Evolutionary conservation across 805 yeast genomes (phyloP).

Genomic region (Lachancea nothofagi): DNA sequence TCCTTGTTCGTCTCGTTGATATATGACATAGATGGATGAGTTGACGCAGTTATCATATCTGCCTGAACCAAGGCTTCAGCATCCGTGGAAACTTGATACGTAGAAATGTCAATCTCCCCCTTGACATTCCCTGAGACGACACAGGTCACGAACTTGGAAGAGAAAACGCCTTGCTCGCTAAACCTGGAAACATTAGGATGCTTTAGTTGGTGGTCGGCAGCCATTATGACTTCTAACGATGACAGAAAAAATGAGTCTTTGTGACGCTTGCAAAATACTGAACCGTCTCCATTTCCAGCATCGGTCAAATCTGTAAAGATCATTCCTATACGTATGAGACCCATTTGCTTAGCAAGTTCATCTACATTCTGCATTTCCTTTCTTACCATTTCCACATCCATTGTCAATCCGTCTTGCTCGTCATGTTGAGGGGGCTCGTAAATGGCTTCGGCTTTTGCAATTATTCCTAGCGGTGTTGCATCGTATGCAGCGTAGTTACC

Average conservation of each 20-base stretch:
- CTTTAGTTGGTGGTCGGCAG: constrained; percentile 68
- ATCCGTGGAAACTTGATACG: constrained; percentile 82
- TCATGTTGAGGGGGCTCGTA: constrained; percentile 89
- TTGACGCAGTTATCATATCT: constrained; percentile 77
- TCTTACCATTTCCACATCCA: constrained; percentile 41
- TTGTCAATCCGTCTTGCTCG: constrained; percentile 77
- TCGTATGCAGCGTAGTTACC: constrained; percentile 78
- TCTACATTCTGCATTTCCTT: constrained; percentile 46
- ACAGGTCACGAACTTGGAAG: constrained; percentile 91
- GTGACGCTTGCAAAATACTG: constrained; percentile 89
- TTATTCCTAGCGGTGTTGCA: constrained; percentile 77
- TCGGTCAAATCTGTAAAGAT: constrained; percentile 88
- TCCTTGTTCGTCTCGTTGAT: constrained; percentile 66
- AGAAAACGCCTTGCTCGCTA: constrained; percentile 57
- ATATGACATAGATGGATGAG: constrained; percentile 83
- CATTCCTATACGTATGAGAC: constrained; percentile 69
- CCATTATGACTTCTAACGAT: constrained; percentile 79
- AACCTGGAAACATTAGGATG: constrained; percentile 60
- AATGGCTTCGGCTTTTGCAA: constrained; percentile 89
- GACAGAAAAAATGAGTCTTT: constrained; percentile 84
- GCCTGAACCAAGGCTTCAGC: constrained; percentile 88
- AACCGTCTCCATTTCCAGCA: constrained; percentile 79
- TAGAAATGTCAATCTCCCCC: constrained; percentile 84
- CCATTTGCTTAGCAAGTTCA: constrained; percentile 50
- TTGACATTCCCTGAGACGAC: constrained; percentile 82